These are phyloP conservation scores for Metschnikowia baotianmanensis DNA, from an alignment of 805 yeast genomes.

Conservation along the genomic window DNA sequence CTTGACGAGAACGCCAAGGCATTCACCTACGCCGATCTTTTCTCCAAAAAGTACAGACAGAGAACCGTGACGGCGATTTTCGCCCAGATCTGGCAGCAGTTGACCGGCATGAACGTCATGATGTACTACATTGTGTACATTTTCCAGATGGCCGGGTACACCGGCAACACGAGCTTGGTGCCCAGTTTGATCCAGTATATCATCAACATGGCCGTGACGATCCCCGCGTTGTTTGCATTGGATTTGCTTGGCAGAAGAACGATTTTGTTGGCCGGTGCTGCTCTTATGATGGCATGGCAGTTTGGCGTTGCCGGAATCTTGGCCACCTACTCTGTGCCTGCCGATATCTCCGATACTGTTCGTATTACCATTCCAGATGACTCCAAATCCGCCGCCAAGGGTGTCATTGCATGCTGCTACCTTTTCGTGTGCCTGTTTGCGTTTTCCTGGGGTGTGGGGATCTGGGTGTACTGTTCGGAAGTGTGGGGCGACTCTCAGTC, in stretches of 20 bases:
- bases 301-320: conserved; percentile 22
- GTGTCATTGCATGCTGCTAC: conserved; percentile 21
- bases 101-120: conserved; percentile 66
- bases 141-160: conserved; percentile 63
- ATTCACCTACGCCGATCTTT: conserved; percentile 48
- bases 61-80: conserved; percentile 52
- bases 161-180: conserved; percentile 48
- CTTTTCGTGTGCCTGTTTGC: conserved; percentile 20
- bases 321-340: conserved; percentile 19
- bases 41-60: conserved; percentile 46
- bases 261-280: conserved; percentile 33
- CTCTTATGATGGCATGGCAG: conserved; percentile 21
- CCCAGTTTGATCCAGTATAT: conserved; percentile 61
- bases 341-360: conserved; percentile 16
- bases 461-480: conserved; percentile 68
- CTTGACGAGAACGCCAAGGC: conserved; percentile 47
- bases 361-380: conserved; percentile 17
- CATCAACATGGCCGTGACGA: conserved; percentile 52
- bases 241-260: conserved; percentile 71
- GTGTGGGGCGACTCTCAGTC: conserved; percentile 55
- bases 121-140: conserved; percentile 67
- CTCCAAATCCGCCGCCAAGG: conserved; percentile 19
- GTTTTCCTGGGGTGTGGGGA: conserved; percentile 21
- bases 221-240: conserved; percentile 58
- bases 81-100: conserved; percentile 61